A percentile compares a stretch with the other conserved stretches of the same genome.
phyloP scores from a whole-genome alignment of 352 stramenopile genomes.

The Pythium rhizo-oryzae region DNA sequence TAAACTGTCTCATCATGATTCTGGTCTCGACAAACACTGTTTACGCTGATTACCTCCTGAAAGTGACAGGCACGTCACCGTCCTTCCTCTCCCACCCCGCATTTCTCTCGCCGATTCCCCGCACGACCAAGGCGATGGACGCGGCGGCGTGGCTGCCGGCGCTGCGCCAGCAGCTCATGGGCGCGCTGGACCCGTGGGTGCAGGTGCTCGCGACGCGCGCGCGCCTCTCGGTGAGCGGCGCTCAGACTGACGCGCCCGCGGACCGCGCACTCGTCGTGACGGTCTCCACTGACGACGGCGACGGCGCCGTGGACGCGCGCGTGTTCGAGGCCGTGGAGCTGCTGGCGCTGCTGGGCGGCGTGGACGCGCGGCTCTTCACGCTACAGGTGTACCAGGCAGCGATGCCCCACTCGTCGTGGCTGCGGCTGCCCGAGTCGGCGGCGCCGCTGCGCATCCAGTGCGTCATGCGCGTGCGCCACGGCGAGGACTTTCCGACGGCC shows the following conservation, averaged over 20 bases:
- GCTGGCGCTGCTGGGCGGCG: constrained; percentile 6
- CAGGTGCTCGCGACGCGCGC: background rate
- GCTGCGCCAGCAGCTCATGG: constrained; percentile 8
- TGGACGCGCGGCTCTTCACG: constrained; percentile 6
- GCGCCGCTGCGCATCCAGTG: constrained; percentile 10
- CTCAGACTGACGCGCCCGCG: background rate
- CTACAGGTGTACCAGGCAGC: constrained; percentile 1
- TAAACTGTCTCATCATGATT: too few species aligned
- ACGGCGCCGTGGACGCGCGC: constrained; percentile 15
- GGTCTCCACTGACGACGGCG: constrained; percentile 3
- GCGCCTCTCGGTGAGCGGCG: background rate
- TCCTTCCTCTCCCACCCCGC: background rate
- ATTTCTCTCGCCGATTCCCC: background rate
- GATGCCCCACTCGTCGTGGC: constrained; percentile 8
- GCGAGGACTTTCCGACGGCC: constrained; percentile 7
- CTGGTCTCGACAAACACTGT: too few species aligned
- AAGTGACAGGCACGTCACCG: background rate
- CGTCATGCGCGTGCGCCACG: background rate
- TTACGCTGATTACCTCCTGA: background rate
- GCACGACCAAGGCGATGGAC: background rate
- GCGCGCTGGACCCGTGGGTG: constrained; percentile 10
- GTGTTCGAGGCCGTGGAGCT: constrained; percentile 21
- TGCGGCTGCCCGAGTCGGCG: background rate
- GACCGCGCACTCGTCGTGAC: background rate
- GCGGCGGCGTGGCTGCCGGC: background rate